A percentile compares a stretch with the other conserved stretches of the same genome.
phyloP scores from a whole-genome alignment of 2,329 filamentous ascomycete species.

The Pyricularia pennisetigena region DNA sequence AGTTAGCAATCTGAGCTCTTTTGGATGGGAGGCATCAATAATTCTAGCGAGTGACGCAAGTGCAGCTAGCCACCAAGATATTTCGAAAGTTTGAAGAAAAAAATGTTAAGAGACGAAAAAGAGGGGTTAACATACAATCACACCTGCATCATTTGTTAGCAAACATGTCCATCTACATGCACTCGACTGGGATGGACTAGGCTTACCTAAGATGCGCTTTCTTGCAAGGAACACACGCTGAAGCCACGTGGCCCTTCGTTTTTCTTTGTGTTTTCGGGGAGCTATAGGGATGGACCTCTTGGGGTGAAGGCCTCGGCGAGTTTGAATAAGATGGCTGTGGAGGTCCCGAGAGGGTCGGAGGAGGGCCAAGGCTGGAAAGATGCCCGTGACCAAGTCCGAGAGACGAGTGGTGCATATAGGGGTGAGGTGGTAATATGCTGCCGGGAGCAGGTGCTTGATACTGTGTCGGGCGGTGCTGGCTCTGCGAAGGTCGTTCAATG shows the following conservation, averaged over 20 bases:
- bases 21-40: background rate
- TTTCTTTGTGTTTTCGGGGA: constrained; percentile 56
- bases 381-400: background rate
- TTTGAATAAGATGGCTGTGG: constrained; percentile 10
- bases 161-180: background rate
- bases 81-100: background rate
- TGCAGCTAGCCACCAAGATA: background rate
- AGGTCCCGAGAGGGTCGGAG: constrained; percentile 4
- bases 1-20: background rate
- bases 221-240: constrained; percentile 79
- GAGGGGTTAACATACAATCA: constrained; percentile 44
- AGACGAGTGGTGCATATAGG: constrained; percentile 14
- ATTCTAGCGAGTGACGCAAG: background rate
- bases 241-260: constrained; percentile 74
- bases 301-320: constrained; percentile 16
- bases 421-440: constrained; percentile 19
- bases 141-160: constrained; percentile 32
- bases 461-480: constrained; percentile 19
- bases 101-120: constrained; percentile 7
- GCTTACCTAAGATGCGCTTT: constrained; percentile 64
- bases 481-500: constrained; percentile 26
- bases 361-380: constrained; percentile 8
- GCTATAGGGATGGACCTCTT: constrained; percentile 36
- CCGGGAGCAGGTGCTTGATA: constrained; percentile 21
- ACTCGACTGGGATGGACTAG: constrained; percentile 16